Base-by-base conservation (phyloP, 1,284 basidiomycete species). In the Malassezia dermatis region DNA sequence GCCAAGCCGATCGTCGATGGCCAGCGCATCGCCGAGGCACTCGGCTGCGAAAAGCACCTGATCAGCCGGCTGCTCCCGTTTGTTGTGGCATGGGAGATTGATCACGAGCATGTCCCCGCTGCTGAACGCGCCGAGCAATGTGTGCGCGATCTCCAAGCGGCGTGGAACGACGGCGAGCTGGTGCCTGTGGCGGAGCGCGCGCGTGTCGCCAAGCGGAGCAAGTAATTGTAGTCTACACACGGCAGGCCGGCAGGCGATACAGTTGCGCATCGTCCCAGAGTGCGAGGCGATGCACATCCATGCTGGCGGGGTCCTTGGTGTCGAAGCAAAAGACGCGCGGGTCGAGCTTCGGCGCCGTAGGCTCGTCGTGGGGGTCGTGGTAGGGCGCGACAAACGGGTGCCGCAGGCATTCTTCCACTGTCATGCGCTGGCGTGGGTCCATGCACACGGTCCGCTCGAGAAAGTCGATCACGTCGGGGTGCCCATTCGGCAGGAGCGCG, bases 401-500 rank as follows among this genome's bases (percentile, higher is more conserved):
- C 21, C 43, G 56, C 2, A 74, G 60, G 39, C 68, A 69, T 52
- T 73, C 69, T 28, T 71, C 71, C 2, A 71, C 71, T 8, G 70
- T 66, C 52, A 72, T 53, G 4, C 71, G 61, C 42, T 66, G 64
- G 27, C 59, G 56, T 1, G 71, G 70, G 35, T 60, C 24, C 79
- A 84, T 75, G 59, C 88, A 88, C 76, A 95, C 77, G 10, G 87
- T 88, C 77, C 85, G 85, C n/a, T 84, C 82, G 63, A 96, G 78
- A 77, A 96, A 94, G 76, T 96, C 91, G 49, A 93, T 78, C 1
- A 91, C 91, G 81, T 45, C 54, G 4, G 49, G 31, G 4, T 32
- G 51, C 2, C 58, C 59, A 8, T 52, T 42, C 1, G 63, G 65
- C 30, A 67, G 57, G 12, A 67, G 30, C 42, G 53, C 15, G 10